These are phyloP conservation scores for Umbelopsis sp. DNA, from an alignment of 371 early-diverging fungal genomes.

Conservation along the genomic window DNA sequence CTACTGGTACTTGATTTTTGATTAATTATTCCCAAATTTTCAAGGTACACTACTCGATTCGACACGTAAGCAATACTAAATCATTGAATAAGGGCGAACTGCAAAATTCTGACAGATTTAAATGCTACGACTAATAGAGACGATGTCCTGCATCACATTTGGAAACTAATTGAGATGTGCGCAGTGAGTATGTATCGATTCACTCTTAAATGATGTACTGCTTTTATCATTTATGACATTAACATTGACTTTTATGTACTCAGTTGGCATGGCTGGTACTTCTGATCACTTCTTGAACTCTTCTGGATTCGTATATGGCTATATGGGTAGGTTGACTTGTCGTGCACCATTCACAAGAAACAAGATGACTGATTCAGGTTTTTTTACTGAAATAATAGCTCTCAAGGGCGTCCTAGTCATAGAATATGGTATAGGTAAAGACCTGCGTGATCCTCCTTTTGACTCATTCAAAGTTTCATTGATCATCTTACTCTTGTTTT, in stretches of 20 bases:
- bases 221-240: not conserved
- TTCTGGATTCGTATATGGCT: slow-evolving; percentile 52
- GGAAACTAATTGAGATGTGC: slow-evolving; percentile 54
- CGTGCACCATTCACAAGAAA: not conserved
- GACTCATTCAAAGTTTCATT: not conserved
- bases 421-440: slow-evolving; percentile 61
- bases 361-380: not conserved
- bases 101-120: too few species aligned
- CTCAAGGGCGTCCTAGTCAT: slow-evolving; percentile 53
- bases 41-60: slow-evolving; percentile 58
- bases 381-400: slow-evolving; percentile 20
- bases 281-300: slow-evolving; percentile 52
- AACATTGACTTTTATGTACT: not conserved
- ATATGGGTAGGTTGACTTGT: slow-evolving; percentile 39
- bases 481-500: too few species aligned
- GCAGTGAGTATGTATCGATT: slow-evolving; percentile 47
- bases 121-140: slow-evolving; percentile 30
- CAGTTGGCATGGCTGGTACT: slow-evolving; percentile 55
- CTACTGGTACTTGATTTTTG: not conserved
- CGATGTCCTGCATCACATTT: slow-evolving; percentile 57
- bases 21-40: slow-evolving; percentile 23
- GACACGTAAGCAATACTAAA: slow-evolving; percentile 50
- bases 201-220: not conserved
- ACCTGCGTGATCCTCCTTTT: not conserved
- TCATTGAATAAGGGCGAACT: slow-evolving; percentile 17